phyloP scores from a whole-genome alignment of 352 stramenopile genomes.

The Globisporangium cederbergense region DNA sequence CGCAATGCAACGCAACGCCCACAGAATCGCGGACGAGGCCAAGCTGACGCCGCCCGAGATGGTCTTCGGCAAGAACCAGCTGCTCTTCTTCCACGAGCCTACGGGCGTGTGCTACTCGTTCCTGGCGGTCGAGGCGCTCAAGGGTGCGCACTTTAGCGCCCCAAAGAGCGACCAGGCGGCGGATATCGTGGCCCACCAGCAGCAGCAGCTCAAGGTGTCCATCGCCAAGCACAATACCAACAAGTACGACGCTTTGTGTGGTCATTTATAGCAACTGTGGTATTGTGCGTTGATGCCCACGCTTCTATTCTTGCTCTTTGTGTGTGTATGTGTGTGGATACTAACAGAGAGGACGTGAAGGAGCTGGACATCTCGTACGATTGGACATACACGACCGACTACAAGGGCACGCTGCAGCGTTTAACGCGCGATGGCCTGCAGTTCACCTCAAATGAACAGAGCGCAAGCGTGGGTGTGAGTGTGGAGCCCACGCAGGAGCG shows the following conservation, averaged over 20 bases:
- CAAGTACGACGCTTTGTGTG: slow-evolving; percentile 32
- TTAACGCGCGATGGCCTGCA: slow-evolving; percentile 23
- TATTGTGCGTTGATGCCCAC: not conserved
- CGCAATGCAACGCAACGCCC: not conserved
- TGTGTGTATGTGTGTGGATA: slow-evolving; percentile 2
- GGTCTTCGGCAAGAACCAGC: slow-evolving; percentile 83
- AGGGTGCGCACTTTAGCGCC: slow-evolving; percentile 59
- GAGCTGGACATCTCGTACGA: slow-evolving; percentile 81
- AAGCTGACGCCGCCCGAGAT: slow-evolving; percentile 83
- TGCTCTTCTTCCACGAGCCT: slow-evolving; percentile 68
- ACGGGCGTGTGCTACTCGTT: slow-evolving; percentile 78
- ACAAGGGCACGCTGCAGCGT: slow-evolving; percentile 72
- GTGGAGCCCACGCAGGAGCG: slow-evolving; percentile 47
- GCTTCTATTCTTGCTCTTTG: not conserved
- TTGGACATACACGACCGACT: slow-evolving; percentile 84
- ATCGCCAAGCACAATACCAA: slow-evolving; percentile 78
- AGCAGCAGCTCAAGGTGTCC: slow-evolving; percentile 79
- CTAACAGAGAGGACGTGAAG: slow-evolving; percentile 66
- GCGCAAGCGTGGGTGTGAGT: not conserved
- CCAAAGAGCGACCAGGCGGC: slow-evolving; percentile 33
- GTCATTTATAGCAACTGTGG: not conserved
- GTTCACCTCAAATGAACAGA: slow-evolving; percentile 26
- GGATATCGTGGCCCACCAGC: slow-evolving; percentile 61
- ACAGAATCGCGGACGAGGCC: slow-evolving; percentile 50
- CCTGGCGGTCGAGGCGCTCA: slow-evolving; percentile 68